Conservation (phyloP, 306 rosid genomes). For the Pueraria montana region DNA sequence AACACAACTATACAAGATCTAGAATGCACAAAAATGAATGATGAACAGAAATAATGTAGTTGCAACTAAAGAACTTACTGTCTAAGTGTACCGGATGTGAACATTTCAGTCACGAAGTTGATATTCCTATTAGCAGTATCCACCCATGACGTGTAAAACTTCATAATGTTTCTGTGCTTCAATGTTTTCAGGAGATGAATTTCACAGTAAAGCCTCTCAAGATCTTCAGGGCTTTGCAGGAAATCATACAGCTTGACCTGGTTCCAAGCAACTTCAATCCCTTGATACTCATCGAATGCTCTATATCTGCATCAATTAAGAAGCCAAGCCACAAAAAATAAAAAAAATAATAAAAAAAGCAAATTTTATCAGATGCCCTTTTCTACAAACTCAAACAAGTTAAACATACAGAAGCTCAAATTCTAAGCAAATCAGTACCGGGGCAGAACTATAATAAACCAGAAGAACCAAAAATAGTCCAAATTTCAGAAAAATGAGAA, state of each 20-base stretch:
- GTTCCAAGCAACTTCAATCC: slow-evolving; percentile 99
- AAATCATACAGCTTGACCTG: slow-evolving; percentile 95
- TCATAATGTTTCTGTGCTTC: slow-evolving; percentile 93
- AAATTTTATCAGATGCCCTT: slow-evolving; percentile 48
- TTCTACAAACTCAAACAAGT: slow-evolving; percentile 33
- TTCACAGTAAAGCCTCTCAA: slow-evolving; percentile 96
- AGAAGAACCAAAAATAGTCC: background rate
- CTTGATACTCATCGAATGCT: slow-evolving; percentile 98
- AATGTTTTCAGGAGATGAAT: slow-evolving; percentile 93
- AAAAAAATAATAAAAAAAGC: background rate
- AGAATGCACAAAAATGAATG: slow-evolving; percentile 34
- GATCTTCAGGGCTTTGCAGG: slow-evolving; percentile 95
- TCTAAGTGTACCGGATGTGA: slow-evolving; percentile 96
- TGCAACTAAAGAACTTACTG: slow-evolving; percentile 67
- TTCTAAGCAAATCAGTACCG: slow-evolving; percentile 46
- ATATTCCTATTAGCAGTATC: slow-evolving; percentile 88
- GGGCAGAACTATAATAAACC: slow-evolving; percentile 36
- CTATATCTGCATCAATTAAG: slow-evolving; percentile 71
- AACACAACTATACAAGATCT: slow-evolving; percentile 48
- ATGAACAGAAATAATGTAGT: slow-evolving; percentile 4
- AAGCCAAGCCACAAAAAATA: background rate
- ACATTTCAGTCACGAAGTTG: slow-evolving; percentile 97
- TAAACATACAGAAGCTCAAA: slow-evolving; percentile 47
- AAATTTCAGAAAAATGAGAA: background rate
- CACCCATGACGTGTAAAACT: slow-evolving; percentile 93